Conservation (phyloP, 163 green algal genomes). For the Picocystis sp. region DNA sequence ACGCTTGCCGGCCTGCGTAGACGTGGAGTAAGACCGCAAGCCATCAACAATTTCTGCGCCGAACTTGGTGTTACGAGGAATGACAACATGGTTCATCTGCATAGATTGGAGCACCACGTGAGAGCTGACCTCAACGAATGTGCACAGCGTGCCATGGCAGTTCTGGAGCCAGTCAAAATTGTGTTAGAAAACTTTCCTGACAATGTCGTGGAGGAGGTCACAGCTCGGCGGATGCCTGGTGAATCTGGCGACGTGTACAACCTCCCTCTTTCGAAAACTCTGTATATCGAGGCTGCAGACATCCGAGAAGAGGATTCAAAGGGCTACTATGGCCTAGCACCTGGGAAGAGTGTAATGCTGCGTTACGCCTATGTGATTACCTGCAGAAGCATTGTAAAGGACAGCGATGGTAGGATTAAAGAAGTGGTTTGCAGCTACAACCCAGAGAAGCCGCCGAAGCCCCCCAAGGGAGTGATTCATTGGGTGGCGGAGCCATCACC, state of each 20-base stretch:
- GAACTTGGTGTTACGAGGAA: slow-evolving; percentile 49
- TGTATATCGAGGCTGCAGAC: slow-evolving; percentile 92
- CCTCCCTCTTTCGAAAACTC: slow-evolving; percentile 25
- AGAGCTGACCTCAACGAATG: slow-evolving; percentile 64
- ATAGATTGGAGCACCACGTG: slow-evolving; percentile 82
- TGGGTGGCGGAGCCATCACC: slow-evolving; percentile 72
- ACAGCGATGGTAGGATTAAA: slow-evolving; percentile 16
- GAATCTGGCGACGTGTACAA: slow-evolving; percentile 33
- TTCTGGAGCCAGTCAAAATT: slow-evolving; percentile 74
- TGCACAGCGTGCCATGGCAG: slow-evolving; percentile 55
- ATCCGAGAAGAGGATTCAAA: slow-evolving; percentile 76
- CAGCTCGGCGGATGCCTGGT: slow-evolving; percentile 56
- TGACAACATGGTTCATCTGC: slow-evolving; percentile 55
- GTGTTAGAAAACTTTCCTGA: slow-evolving; percentile 18
- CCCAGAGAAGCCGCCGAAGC: slow-evolving; percentile 37
- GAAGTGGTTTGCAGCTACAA: slow-evolving; percentile 35
- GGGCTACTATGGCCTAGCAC: slow-evolving; percentile 88
- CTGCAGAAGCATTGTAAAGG: slow-evolving; percentile 42
- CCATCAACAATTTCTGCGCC: slow-evolving; percentile 89
- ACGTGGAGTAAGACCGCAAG: slow-evolving; percentile 60
- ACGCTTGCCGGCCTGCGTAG: slow-evolving; percentile 78
- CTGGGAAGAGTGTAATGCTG: slow-evolving; percentile 82
- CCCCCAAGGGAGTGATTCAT: slow-evolving; percentile 90
- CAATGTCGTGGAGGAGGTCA: slow-evolving; percentile 44
- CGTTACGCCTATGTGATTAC: slow-evolving; percentile 58